Conservation (phyloP, 2,329 filamentous ascomycete genomes). For the Fusarium papillatum region DNA sequence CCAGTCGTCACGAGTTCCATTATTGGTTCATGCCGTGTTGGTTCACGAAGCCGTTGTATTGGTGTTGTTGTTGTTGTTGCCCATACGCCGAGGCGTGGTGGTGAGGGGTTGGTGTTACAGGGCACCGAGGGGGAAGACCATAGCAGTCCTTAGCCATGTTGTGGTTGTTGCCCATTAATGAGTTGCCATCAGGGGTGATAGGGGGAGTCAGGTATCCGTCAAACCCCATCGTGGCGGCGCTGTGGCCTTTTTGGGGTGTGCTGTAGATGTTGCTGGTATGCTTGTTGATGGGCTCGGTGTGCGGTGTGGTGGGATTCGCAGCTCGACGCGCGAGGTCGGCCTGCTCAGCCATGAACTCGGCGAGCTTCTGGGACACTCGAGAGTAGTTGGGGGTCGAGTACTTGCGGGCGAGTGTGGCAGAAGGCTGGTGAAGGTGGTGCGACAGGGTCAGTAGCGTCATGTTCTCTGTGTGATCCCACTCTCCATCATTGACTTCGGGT, state of each 20-base stretch:
- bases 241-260: constrained; percentile 84
- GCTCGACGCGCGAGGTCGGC: constrained; percentile 66
- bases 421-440: constrained; percentile 71
- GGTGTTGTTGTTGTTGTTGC: constrained; percentile 44
- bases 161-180: constrained; percentile 61
- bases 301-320: constrained; percentile 70
- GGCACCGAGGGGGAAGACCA: constrained; percentile 66
- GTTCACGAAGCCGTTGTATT: constrained; percentile 54
- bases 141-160: constrained; percentile 62
- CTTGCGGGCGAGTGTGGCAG: constrained; percentile 70
- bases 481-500: constrained; percentile 79
- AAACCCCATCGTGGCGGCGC: constrained; percentile 70
- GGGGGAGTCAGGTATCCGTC: constrained; percentile 88
- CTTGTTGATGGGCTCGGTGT: constrained; percentile 65
- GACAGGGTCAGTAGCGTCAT: constrained; percentile 73
- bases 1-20: constrained; percentile 45
- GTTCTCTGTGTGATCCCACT: constrained; percentile 83
- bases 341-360: constrained; percentile 72
- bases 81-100: constrained; percentile 52
- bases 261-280: constrained; percentile 73
- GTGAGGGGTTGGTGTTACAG: constrained; percentile 72
- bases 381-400: constrained; percentile 68
- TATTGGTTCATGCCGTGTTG: constrained; percentile 59
- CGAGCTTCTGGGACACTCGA: constrained; percentile 66
- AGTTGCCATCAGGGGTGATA: constrained; percentile 82